Evolutionary conservation across 192 early-diverging fungal species (phyloP), one percentile per base, ranked within the genome.

Genomic region (Funneliformis mosseae): DNA sequence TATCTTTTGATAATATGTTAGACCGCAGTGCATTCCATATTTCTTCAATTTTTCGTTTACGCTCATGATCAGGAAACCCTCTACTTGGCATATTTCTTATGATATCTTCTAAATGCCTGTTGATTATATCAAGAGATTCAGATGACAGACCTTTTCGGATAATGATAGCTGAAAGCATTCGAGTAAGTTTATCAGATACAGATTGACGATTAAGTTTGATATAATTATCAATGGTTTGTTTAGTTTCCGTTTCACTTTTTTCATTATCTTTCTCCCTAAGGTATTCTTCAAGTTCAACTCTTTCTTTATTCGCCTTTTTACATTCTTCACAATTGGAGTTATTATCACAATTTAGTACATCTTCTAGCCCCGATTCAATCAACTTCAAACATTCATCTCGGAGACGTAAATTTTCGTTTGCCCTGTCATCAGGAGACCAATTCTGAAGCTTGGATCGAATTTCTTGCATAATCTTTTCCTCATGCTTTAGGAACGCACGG

Each of bases 81-180:
- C 4, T 16, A 50, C 2, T 14, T 61, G 74, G 23, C 25, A 63
- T 55, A 16, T 80, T 73, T 10, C 59, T 46, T 73, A 73, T 21
- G 1, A 45, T 63, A 2, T 75, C 7, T 23, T 69, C 62, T 28
- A 80, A 27, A 25, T 25, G 46, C 3, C n/a, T 43, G 21, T 50
- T 80, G 39, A 80, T 80, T 25, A 72, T 43, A 4, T 59, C 39
- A 9, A 61, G 21, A 74, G 8, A 80, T 39, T 80, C 69, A 6
- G 71, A 63, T 69, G 63, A 50, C 60, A 39, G 11, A 25, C 61
- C 61, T 69, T 80, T 69, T 16, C 42, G 21, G 11, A 80, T 73
- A 27, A 80, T 4, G 5, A 1, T 28, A 0, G 79, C 69, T n/a
- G 73, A 69, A 7, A 80, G 28, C 23, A 55, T 80, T 23, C 74